Evolutionary conservation across 805 yeast species (phyloP), one percentile per base, ranked within the genome.

Genomic region (Candida easanensis): DNA sequence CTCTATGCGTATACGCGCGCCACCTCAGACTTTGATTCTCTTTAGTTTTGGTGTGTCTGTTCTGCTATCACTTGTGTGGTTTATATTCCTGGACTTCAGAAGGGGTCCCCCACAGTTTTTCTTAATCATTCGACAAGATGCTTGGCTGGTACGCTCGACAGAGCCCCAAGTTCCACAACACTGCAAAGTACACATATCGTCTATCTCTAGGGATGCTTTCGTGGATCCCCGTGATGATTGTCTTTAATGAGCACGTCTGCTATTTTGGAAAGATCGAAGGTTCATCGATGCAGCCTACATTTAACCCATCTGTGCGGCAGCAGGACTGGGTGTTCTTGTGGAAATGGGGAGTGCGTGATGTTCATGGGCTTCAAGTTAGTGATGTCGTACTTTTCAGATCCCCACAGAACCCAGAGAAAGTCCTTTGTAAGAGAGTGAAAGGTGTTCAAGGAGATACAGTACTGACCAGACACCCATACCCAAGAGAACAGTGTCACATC

Each of bases 231-330:
- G 96, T 88, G 36, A 61, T 76, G 14, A 74, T 82, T 50, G 77
- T 86, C 1, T 64, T 82, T 47, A 76, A 79, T 30, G 88, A 86
- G 49, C 86, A 84, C 58, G 80, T 81, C 10, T 80, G 77, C 39
- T 88, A 80, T 64, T 73, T 89, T 21, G 86, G 87, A 14, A 77
- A 79, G 62, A 76, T 89, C 15, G 76, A 81, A 34, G 98, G 98
- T 2, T 64, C 74, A 31, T 87, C 96, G 19, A 90, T 90, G 98
- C 73, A 85, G 40, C 97, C 97, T 1, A 79, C 96, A 0, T 75
- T 89, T 56, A 90, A 90, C 62, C 91, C 95, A 0, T 77, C 76
- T 17, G 61, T 70, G 44, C 39, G 63, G 48, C 52, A 64, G 44
- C 67, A 68, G 5, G 89, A 84, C 55, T 74, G 82, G 65, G 88